These are phyloP conservation scores for Escovopsis weberi DNA, from an alignment of 2,329 filamentous ascomycete genomes.

Conservation along the genomic window DNA sequence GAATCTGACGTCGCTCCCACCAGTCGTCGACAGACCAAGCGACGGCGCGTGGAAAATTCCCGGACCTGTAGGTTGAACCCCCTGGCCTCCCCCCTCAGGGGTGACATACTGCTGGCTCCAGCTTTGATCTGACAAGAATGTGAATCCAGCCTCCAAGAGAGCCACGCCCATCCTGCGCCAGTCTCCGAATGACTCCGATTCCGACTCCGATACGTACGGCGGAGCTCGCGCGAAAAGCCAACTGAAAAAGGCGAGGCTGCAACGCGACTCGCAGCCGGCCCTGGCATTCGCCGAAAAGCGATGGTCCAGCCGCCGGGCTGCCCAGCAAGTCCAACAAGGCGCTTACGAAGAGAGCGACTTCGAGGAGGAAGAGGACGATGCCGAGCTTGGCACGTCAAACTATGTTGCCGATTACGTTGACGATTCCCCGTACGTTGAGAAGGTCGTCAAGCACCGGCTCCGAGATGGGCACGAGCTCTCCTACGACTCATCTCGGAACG, in stretches of 20 bases:
- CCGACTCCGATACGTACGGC: constrained; percentile 66
- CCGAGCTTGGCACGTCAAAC: constrained; percentile 43
- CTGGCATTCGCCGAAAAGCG: constrained; percentile 66
- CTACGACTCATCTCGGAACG: constrained; percentile 46
- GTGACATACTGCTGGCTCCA: not conserved
- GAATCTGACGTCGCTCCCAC: constrained; percentile 55
- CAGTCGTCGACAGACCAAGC: constrained; percentile 47
- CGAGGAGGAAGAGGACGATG: constrained; percentile 51
- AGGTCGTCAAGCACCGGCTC: constrained; percentile 73
- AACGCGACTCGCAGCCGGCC: constrained; percentile 51
- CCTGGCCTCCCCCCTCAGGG: not conserved
- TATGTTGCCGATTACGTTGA: constrained; percentile 59
- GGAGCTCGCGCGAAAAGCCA: constrained; percentile 54
- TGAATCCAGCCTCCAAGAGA: constrained; percentile 40
- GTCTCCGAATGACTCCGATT: constrained; percentile 47
- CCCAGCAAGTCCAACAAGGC: constrained; percentile 53
- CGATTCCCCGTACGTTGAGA: constrained; percentile 73
- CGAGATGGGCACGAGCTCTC: constrained; percentile 51
- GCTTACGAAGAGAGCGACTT: constrained; percentile 52
- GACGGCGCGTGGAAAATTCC: constrained; percentile 53
- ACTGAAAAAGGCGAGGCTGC: constrained; percentile 65
- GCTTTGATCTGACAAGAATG: too few species aligned
- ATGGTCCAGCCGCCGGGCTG: constrained; percentile 78
- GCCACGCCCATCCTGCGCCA: constrained; percentile 40
- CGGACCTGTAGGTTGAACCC: constrained; percentile 39